A percentile compares a stretch with the other conserved stretches of the same genome.
Conservation (phyloP, 257 asterid species). For the Forsythia suspensa region DNA sequence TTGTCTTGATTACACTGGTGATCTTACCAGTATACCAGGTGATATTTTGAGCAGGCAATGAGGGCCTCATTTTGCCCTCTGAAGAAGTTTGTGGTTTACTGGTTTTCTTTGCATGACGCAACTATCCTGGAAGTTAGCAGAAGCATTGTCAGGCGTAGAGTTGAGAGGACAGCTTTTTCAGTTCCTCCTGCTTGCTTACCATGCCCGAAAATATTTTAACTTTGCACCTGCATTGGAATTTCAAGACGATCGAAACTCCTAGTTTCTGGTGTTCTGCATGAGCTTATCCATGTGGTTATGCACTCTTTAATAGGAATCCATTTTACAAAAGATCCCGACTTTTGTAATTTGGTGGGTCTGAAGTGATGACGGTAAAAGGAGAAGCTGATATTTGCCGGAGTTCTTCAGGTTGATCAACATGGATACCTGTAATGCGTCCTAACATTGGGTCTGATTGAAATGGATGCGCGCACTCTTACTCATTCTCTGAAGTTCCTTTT, state of each 20-base stretch:
- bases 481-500: background rate
- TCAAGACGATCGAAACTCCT: background rate
- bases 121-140: background rate
- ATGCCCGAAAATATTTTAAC: background rate
- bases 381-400: background rate
- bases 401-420: background rate
- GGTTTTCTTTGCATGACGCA: background rate
- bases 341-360: background rate
- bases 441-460: background rate
- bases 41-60: conserved; percentile 9
- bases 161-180: background rate
- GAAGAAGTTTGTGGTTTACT: background rate
- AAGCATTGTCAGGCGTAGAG: background rate
- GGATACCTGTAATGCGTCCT: background rate
- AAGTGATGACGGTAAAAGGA: background rate
- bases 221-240: background rate
- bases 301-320: background rate
- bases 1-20: conserved; percentile 10
- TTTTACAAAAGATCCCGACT: background rate
- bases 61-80: background rate
- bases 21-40: background rate
- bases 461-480: background rate
- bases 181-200: background rate
- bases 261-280: background rate
- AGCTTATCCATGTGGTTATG: background rate